Percentiles rank a stretch among this genome's conserved stretches.
Conservation (phyloP, 179 eudicot genomes). For the Beta corolliflora region DNA sequence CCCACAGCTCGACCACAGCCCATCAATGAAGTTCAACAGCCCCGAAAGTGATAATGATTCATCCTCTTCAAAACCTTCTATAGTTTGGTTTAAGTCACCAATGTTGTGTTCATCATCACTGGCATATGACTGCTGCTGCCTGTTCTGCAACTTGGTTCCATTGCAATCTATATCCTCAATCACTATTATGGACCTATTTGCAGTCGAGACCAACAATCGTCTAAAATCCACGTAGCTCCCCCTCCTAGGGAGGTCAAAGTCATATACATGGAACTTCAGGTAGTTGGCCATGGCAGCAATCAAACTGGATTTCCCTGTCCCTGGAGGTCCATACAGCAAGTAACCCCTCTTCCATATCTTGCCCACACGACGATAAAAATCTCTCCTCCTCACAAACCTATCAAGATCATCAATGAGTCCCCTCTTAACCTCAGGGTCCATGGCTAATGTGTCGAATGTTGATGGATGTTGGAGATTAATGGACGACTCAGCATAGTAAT, state of each 20-base stretch:
- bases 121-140: not conserved
- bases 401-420: slow-evolving; percentile 24
- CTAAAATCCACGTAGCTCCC: slow-evolving; percentile 17
- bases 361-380: slow-evolving; percentile 26
- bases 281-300: slow-evolving; percentile 38
- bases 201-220: slow-evolving; percentile 18
- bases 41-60: slow-evolving; percentile 17
- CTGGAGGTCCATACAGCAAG: slow-evolving; percentile 37
- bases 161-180: slow-evolving; percentile 35
- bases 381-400: slow-evolving; percentile 22
- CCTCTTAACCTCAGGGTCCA: slow-evolving; percentile 20
- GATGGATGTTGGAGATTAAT: slow-evolving; percentile 22
- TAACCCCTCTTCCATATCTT: slow-evolving; percentile 43
- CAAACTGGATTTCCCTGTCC: slow-evolving; percentile 39
- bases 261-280: slow-evolving; percentile 36
- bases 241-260: slow-evolving; percentile 22
- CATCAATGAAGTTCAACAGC: slow-evolving; percentile 33
- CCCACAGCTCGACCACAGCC: slow-evolving; percentile 42
- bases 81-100: too few species aligned
- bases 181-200: slow-evolving; percentile 26
- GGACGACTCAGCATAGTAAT: too few species aligned
- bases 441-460: slow-evolving; percentile 25
- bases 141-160: not conserved
- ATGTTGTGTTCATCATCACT: too few species aligned
- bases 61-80: too few species aligned